phyloP scores from a whole-genome alignment of 2,329 filamentous ascomycete species.

The Paracoccidioides lutzii region DNA sequence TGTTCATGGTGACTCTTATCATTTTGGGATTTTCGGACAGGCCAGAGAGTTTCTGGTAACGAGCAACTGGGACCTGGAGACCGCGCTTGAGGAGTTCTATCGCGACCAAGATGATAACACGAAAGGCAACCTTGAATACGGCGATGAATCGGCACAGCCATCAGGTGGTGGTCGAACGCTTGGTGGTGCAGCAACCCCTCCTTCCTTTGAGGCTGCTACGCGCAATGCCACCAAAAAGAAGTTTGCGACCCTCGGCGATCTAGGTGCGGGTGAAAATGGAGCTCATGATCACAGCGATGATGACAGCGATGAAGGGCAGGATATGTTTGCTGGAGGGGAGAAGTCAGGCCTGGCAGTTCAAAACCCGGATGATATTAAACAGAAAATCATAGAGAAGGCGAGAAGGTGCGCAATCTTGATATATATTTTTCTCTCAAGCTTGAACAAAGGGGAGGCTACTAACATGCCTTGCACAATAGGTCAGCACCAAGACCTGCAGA shows the following conservation, averaged over 20 bases:
- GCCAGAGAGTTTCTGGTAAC: slow-evolving; percentile 53
- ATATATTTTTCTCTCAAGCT: slow-evolving; percentile 14
- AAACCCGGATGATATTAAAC: slow-evolving; percentile 46
- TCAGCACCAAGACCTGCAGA: slow-evolving; percentile 20
- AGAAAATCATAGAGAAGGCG: slow-evolving; percentile 38
- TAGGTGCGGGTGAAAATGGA: slow-evolving; percentile 24
- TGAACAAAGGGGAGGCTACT: neutral
- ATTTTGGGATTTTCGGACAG: slow-evolving; percentile 29
- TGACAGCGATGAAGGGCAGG: slow-evolving; percentile 40
- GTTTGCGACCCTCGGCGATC: slow-evolving; percentile 37
- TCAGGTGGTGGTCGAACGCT: slow-evolving; percentile 21
- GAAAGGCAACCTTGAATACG: slow-evolving; percentile 20
- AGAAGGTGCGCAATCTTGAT: slow-evolving; percentile 10
- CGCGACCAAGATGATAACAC: slow-evolving; percentile 31
- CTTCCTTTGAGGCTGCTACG: slow-evolving; percentile 20
- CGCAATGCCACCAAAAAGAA: slow-evolving; percentile 29
- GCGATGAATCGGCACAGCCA: slow-evolving; percentile 12
- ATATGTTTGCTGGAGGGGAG: slow-evolving; percentile 53
- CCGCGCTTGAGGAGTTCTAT: slow-evolving; percentile 51
- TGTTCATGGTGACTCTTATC: neutral
- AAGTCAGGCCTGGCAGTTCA: slow-evolving; percentile 57
- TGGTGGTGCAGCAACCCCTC: slow-evolving; percentile 19
- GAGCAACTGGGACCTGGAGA: slow-evolving; percentile 53
- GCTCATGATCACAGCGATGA: slow-evolving; percentile 34
- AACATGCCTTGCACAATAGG: slow-evolving; percentile 8